Evolutionary conservation across 495 filamentous ascomycete genomes (phyloP).

Genomic region (Poronia punctata): DNA sequence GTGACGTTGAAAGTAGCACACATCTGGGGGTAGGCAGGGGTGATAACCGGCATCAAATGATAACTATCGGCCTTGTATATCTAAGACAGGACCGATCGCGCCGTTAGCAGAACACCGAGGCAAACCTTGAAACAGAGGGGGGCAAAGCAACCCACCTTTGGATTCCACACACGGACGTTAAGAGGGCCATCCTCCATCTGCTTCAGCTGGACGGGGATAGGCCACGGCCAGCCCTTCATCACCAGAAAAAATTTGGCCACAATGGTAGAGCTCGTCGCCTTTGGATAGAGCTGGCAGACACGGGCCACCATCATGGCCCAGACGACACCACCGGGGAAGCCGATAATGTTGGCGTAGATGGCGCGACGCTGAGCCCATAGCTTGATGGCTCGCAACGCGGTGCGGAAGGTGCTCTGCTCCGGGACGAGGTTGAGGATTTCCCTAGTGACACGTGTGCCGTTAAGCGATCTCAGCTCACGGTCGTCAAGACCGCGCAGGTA

Average conservation of each 20-base stretch:
- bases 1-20: constrained; percentile 93
- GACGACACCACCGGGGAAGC: constrained; percentile 92
- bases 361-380: constrained; percentile 91
- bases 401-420: constrained; percentile 77
- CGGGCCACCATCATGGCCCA: constrained; percentile 96
- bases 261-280: constrained; percentile 76
- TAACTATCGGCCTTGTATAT: constrained; percentile 72
- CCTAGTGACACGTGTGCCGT: constrained; percentile 87
- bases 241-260: constrained; percentile 90
- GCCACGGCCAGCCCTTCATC: constrained; percentile 89
- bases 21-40: constrained; percentile 92
- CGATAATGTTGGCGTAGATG: constrained; percentile 91
- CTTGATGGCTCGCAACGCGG: constrained; percentile 85
- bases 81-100: too few relatives aligned
- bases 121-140: too few relatives aligned
- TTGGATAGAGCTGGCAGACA: constrained; percentile 95
- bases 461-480: constrained; percentile 76
- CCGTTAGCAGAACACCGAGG: constrained; percentile 16
- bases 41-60: constrained; percentile 96
- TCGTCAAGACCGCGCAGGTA: constrained; percentile 83
- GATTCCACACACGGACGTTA: constrained; percentile 88
- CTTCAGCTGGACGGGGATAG: constrained; percentile 82
- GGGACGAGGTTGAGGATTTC: constrained; percentile 86
- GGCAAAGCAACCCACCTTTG: constrained; percentile 63
- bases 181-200: constrained; percentile 75